These are phyloP conservation scores for Clarireedia hainanense DNA, from an alignment of 2,329 filamentous ascomycete species.

Conservation along the genomic window DNA sequence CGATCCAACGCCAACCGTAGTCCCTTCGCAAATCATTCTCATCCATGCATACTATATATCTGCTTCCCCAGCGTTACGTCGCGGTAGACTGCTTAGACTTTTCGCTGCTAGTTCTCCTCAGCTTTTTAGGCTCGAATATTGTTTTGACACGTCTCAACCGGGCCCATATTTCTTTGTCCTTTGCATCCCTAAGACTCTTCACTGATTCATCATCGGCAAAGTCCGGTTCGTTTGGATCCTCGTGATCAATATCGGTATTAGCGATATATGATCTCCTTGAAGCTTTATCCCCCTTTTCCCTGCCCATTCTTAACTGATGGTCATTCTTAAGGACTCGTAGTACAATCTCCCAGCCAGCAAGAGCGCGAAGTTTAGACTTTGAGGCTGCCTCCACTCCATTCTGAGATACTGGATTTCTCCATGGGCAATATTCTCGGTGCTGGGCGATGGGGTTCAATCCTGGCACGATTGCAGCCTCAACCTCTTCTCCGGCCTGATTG, in stretches of 20 bases:
- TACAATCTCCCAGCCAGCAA: constrained; percentile 48
- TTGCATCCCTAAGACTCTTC: constrained; percentile 41
- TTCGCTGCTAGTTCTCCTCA: constrained; percentile 33
- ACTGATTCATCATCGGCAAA: constrained; percentile 29
- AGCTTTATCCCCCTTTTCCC: constrained; percentile 12
- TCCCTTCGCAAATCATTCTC: background rate
- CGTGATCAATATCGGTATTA: background rate
- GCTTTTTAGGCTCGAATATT: constrained; percentile 57
- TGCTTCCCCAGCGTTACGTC: background rate
- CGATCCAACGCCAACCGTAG: background rate
- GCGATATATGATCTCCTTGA: constrained; percentile 2
- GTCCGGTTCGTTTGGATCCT: constrained; percentile 9
- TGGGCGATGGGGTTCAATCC: constrained; percentile 62
- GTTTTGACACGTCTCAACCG: constrained; percentile 64
- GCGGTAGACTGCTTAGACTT: background rate
- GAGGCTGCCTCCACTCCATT: constrained; percentile 32
- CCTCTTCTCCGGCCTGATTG: constrained; percentile 41
- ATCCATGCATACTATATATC: background rate
- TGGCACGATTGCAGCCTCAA: constrained; percentile 52
- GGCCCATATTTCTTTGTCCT: constrained; percentile 69
- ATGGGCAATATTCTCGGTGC: constrained; percentile 79
- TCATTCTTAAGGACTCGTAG: constrained; percentile 50
- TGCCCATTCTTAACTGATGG: constrained; percentile 28
- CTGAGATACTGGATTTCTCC: constrained; percentile 60
- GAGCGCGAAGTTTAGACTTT: constrained; percentile 26